A percentile compares a stretch with the other conserved stretches of the same genome.
Conservation (phyloP, 495 filamentous ascomycete genomes). For the Penicillium pulvis region DNA sequence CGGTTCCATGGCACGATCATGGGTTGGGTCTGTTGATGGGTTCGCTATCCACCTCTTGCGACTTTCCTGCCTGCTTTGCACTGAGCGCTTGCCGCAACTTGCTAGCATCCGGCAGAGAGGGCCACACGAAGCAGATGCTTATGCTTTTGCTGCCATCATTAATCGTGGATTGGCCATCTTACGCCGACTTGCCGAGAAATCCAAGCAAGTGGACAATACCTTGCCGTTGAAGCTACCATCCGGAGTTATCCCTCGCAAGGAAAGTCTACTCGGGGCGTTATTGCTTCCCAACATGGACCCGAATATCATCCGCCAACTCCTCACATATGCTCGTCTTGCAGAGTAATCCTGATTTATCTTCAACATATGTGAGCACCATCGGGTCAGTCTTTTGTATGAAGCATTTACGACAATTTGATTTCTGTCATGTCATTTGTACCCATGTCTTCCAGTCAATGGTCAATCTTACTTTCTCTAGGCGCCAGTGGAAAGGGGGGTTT, state of each 20-base stretch:
- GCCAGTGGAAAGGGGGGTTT: constrained; percentile 27
- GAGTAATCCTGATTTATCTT: constrained; percentile 28
- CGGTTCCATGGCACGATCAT: constrained; percentile 68
- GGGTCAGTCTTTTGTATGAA: constrained; percentile 9
- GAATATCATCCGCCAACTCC: constrained; percentile 69
- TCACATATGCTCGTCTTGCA: constrained; percentile 68
- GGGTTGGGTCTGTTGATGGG: constrained; percentile 84
- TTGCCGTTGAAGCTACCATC: constrained; percentile 54
- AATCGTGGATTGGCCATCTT: constrained; percentile 71
- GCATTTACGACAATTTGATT: constrained; percentile 30
- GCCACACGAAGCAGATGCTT: constrained; percentile 43
- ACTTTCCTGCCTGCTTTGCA: constrained; percentile 69
- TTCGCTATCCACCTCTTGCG: constrained; percentile 78
- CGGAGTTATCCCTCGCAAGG: constrained; percentile 66
- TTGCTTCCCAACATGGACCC: constrained; percentile 61
- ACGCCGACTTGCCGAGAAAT: constrained; percentile 69
- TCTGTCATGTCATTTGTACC: constrained; percentile 37
- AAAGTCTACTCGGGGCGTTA: constrained; percentile 69
- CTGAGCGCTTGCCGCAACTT: constrained; percentile 50
- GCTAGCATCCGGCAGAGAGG: constrained; percentile 36
- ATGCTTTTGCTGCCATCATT: constrained; percentile 60
- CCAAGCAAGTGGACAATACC: constrained; percentile 59
- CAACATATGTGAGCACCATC: too few species aligned
- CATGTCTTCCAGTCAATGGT: constrained; percentile 31
- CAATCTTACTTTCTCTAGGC: constrained; percentile 22